Percentiles rank a stretch among this genome's conserved stretches.
phyloP scores from a whole-genome alignment of 2,329 filamentous ascomycete species.

The Xylariaceae sp. region DNA sequence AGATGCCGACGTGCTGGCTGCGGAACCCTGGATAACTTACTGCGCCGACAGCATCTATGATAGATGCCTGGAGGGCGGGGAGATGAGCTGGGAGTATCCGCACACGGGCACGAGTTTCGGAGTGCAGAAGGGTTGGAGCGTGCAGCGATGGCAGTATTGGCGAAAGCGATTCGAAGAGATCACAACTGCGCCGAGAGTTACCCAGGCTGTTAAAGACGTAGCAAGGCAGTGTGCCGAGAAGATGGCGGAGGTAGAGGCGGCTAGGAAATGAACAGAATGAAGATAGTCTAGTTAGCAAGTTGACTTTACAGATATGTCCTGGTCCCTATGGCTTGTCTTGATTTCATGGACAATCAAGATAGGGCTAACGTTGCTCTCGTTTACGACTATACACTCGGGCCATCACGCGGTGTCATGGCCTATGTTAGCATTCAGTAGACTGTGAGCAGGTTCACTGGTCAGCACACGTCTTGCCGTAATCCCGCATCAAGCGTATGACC shows the following conservation, averaged over 20 bases:
- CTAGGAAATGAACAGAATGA: not conserved
- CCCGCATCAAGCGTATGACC: too few species aligned
- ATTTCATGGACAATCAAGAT: not conserved
- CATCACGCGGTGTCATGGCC: not conserved
- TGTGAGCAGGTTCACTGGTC: too few species aligned
- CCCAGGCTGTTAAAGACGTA: not conserved
- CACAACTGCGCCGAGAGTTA: not conserved
- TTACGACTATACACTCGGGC: not conserved
- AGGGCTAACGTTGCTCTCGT: not conserved
- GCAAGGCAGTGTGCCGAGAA: slow-evolving; percentile 10
- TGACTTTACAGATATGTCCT: not conserved
- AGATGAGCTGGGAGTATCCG: slow-evolving; percentile 16
- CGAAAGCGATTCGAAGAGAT: slow-evolving; percentile 12
- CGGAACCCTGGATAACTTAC: slow-evolving; percentile 13
- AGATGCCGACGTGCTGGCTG: slow-evolving; percentile 6
- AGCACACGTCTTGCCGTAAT: too few species aligned
- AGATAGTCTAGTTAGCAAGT: not conserved
- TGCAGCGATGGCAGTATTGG: slow-evolving; percentile 14
- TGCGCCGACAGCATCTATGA: slow-evolving; percentile 14
- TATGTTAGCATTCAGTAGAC: not conserved
- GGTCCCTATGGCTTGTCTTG: not conserved
- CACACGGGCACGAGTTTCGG: slow-evolving; percentile 12
- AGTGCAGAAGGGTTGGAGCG: slow-evolving; percentile 12
- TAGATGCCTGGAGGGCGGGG: slow-evolving; percentile 8
- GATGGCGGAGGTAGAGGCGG: slow-evolving; percentile 5